These are phyloP conservation scores for Dactylorhiza incarnata DNA, from an alignment of 106 monocot genomes.

Conservation along the genomic window DNA sequence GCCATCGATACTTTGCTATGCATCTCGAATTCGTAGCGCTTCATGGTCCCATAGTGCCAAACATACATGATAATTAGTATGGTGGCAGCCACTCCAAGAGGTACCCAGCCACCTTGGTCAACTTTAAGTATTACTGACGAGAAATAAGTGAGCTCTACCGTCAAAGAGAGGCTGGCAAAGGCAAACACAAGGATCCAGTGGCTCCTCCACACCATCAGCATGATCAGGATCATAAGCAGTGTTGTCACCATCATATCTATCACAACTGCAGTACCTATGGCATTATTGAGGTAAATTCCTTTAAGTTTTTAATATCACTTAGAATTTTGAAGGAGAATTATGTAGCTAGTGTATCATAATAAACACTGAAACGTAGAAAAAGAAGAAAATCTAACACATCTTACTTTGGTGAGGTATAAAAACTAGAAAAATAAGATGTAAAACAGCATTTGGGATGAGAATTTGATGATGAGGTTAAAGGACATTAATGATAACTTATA, in stretches of 20 bases:
- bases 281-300: not conserved
- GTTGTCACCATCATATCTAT: conserved; percentile 91
- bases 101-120: conserved; percentile 87
- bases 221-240: conserved; percentile 76
- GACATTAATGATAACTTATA: too few relatives aligned
- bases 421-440: too few relatives aligned
- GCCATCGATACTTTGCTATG: conserved; percentile 83
- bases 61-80: conserved; percentile 76
- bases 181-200: conserved; percentile 67
- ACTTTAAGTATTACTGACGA: conserved; percentile 67
- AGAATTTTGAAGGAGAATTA: not conserved
- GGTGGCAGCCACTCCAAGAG: conserved; percentile 55
- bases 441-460: too few relatives aligned
- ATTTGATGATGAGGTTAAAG: too few relatives aligned
- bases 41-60: conserved; percentile 74
- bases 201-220: conserved; percentile 84
- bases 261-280: conserved; percentile 78
- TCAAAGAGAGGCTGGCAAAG: conserved; percentile 53
- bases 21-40: conserved; percentile 81
- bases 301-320: not conserved
- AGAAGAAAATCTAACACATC: not conserved
- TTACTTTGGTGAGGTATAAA: not conserved
- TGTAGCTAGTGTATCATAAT: not conserved
- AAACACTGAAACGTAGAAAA: not conserved
- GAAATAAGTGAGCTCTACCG: conserved; percentile 74